These are phyloP conservation scores for Berberis vulgaris DNA, from an alignment of 164 flowering plant species.

Conservation along the genomic window DNA sequence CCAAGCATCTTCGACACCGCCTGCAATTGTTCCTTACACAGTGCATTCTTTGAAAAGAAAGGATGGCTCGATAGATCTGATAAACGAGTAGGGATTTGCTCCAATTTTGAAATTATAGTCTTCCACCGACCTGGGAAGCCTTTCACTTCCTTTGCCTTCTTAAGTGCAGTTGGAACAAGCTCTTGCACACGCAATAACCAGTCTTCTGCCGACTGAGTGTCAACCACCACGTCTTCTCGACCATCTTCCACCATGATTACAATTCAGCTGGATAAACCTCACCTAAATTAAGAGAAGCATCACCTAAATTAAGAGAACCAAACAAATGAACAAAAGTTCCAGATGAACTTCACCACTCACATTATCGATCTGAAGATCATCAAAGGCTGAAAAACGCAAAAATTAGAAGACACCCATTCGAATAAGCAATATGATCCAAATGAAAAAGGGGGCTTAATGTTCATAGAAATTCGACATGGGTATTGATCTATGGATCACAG, in stretches of 20 bases:
- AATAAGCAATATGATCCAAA: too few species aligned
- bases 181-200: slow-evolving; percentile 50
- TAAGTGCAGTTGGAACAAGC: slow-evolving; percentile 57
- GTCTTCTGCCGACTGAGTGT: slow-evolving; percentile 40
- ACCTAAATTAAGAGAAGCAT: slow-evolving; percentile 8
- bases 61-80: slow-evolving; percentile 89
- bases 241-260: slow-evolving; percentile 54
- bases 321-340: slow-evolving; percentile 2
- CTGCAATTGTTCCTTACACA: slow-evolving; percentile 84
- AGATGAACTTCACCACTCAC: background rate
- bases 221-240: slow-evolving; percentile 17
- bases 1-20: slow-evolving; percentile 52
- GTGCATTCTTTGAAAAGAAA: slow-evolving; percentile 73
- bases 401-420: too few species aligned
- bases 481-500: too few species aligned
- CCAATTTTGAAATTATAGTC: slow-evolving; percentile 60
- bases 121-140: slow-evolving; percentile 79
- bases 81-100: slow-evolving; percentile 62
- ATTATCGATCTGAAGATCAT: too few species aligned
- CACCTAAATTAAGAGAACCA: slow-evolving; percentile 6
- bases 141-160: slow-evolving; percentile 51
- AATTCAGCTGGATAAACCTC: slow-evolving; percentile 12
- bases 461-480: too few species aligned
- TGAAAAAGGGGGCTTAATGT: too few species aligned
- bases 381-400: too few species aligned